A percentile compares a stretch with the other conserved stretches of the same genome.
phyloP scores from a whole-genome alignment of 306 rosid species.

The Alnus glutinosa region DNA sequence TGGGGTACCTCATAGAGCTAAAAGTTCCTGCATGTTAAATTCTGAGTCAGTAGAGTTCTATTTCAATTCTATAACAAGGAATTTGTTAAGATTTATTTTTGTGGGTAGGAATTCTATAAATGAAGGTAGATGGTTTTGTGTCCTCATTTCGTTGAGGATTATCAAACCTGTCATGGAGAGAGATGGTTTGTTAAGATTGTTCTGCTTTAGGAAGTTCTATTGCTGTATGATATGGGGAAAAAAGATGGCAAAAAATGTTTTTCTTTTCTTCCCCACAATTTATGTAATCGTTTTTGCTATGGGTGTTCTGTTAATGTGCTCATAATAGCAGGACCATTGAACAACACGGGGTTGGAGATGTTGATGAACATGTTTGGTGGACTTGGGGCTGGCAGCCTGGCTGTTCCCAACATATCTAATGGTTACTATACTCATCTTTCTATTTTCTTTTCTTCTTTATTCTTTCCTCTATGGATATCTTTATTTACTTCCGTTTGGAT shows the following conservation, averaged over 20 bases:
- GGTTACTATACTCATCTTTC: conserved; percentile 45
- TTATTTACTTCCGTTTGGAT: not conserved
- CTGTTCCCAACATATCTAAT: conserved; percentile 66
- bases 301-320: conserved; percentile 2
- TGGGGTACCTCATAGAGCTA: not conserved
- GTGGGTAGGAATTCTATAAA: not conserved
- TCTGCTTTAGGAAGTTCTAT: not conserved
- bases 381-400: conserved; percentile 79
- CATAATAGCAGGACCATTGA: conserved; percentile 40
- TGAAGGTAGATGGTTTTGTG: not conserved
- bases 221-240: not conserved
- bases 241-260: not conserved
- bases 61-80: not conserved
- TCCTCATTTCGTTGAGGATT: not conserved
- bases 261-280: not conserved
- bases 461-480: not conserved
- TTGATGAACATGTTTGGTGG: conserved; percentile 90
- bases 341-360: conserved; percentile 67
- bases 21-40: not conserved
- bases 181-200: too few relatives aligned
- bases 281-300: not conserved
- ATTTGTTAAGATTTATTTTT: not conserved
- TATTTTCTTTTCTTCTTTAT: conserved; percentile 6
- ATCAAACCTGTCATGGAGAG: too few relatives aligned
- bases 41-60: not conserved